Percentiles rank a stretch among this genome's conserved stretches.
phyloP scores from a whole-genome alignment of 495 filamentous ascomycete species.

The Daldinia vernicosa region DNA sequence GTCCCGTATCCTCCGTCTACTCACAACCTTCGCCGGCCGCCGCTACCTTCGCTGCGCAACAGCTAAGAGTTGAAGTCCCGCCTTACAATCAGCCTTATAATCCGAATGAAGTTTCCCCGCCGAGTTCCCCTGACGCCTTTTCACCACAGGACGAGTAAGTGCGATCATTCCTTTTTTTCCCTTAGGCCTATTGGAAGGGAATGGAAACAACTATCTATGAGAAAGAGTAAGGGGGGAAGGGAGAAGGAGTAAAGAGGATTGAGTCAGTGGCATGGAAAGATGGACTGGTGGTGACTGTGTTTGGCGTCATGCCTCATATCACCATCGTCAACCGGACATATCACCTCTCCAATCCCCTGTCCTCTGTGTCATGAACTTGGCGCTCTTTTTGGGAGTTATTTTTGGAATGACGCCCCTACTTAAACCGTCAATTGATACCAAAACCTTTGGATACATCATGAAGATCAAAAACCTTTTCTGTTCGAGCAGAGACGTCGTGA shows the following conservation, averaged over 20 bases:
- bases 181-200: constrained; percentile 2
- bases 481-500: neutral
- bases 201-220: constrained; percentile 6
- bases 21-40: constrained; percentile 47
- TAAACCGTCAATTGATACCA: constrained; percentile 3
- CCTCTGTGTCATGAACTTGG: neutral
- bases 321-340: neutral
- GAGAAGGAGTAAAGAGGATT: neutral
- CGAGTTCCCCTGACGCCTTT: constrained; percentile 57
- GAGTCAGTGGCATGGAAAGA: neutral
- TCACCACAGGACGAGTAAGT: constrained; percentile 48
- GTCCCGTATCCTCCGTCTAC: constrained; percentile 54
- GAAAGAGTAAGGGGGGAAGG: neutral
- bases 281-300: constrained; percentile 9
- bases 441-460: constrained; percentile 17
- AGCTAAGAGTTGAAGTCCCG: constrained; percentile 48
- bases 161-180: constrained; percentile 20
- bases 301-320: constrained; percentile 7
- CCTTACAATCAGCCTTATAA: constrained; percentile 34
- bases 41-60: constrained; percentile 42
- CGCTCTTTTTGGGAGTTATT: constrained; percentile 10
- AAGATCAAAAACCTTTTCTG: constrained; percentile 5
- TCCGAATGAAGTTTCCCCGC: constrained; percentile 56
- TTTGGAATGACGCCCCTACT: constrained; percentile 18
- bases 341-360: constrained; percentile 6